Base-by-base conservation (phyloP, 176 grass and related monocot genomes). In the Musa itinerans region DNA sequence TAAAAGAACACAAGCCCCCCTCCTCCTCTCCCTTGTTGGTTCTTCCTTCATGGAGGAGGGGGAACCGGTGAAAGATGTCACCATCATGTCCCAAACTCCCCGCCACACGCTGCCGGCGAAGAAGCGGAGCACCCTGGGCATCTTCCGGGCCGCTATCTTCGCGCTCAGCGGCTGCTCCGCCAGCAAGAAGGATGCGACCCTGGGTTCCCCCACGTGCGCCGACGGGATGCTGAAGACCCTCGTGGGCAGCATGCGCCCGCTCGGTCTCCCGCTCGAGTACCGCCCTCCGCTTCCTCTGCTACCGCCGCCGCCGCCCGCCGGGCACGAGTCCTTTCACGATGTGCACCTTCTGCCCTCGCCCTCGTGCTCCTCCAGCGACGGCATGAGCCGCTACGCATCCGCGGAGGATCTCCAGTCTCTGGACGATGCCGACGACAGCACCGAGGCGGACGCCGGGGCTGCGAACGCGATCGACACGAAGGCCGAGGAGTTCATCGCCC, bases 401-500 rank as follows among this genome's bases (percentile, higher is more conserved):
- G 85, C 85, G 0, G 58, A 77, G 56, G 90, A 93, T 63, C 78
- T 89, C 26, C 82, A 77, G 3, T 66, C 50, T 25, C 66, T 87
- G 0, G 62, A 78, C n/a, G 50, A 66, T 0, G 76, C 59, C 50
- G 21, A 11, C 65, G 16, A 54, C 34, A 29, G 13, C 15, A 49
- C 59, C 2, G 78, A 11, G 26, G 63, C 50, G 11, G 51, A n/a
- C 10, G 22, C 8, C 12, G n/a, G 25, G 77, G 72, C 9, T 10
- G n/a, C 10, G 55, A 12, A 34, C 56, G 70, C 68, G 48, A 89
- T 93, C 2, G 81, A 93, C 65, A 76, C 80, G 64, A 80, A 79
- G 80, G 90, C 85, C 0, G 85, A 89, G 59, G 85, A 85, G 70
- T 93, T 93, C 74, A 93, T 93, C 11, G 77, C 87, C 19, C 87